These are phyloP conservation scores for Knoxdaviesia capensis DNA, from an alignment of 2,329 filamentous ascomycete species.

Conservation along the genomic window DNA sequence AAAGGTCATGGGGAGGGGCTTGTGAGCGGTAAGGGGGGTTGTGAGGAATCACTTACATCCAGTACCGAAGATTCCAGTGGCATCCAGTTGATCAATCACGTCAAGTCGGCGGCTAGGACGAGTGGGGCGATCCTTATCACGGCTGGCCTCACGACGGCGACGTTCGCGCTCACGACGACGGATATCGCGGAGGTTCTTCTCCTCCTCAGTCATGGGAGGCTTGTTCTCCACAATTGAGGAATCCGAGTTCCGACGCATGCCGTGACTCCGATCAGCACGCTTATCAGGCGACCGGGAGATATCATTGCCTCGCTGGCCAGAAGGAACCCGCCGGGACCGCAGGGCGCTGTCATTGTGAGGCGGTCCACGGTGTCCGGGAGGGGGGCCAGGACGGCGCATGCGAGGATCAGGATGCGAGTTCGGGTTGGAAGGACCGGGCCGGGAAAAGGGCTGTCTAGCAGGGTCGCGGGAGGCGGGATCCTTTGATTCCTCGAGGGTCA, in stretches of 20 bases:
- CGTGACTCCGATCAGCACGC: slow-evolving; percentile 22
- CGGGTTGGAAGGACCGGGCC: slow-evolving; percentile 46
- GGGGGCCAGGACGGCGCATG: slow-evolving; percentile 21
- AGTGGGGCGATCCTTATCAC: slow-evolving; percentile 22
- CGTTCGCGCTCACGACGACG: slow-evolving; percentile 31
- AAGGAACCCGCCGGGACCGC: slow-evolving; percentile 22
- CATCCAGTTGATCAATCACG: slow-evolving; percentile 90
- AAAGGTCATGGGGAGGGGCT: no score
- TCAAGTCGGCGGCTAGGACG: slow-evolving; percentile 42
- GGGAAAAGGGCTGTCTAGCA: slow-evolving; percentile 28
- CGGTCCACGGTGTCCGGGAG: slow-evolving; percentile 35
- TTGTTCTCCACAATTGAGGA: slow-evolving; percentile 47
- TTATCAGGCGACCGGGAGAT: slow-evolving; percentile 17
- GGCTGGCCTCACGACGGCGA: slow-evolving; percentile 23
- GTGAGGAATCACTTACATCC: slow-evolving; percentile 42
- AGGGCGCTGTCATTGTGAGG: slow-evolving; percentile 47
- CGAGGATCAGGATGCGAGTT: slow-evolving; percentile 26
- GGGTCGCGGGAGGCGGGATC: slow-evolving; percentile 11
- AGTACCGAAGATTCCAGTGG: slow-evolving; percentile 85
- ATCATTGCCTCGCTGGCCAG: slow-evolving; percentile 12
- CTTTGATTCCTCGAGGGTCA: slow-evolving; percentile 43
- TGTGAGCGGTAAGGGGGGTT: no score
- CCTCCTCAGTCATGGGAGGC: slow-evolving; percentile 38
- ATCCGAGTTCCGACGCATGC: slow-evolving; percentile 55
- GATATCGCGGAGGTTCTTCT: slow-evolving; percentile 27